Percentiles rank a stretch among this genome's conserved stretches.
Evolutionary conservation across 441 rosid genomes (phyloP).

Genomic region (Gossypium davidsonii): DNA sequence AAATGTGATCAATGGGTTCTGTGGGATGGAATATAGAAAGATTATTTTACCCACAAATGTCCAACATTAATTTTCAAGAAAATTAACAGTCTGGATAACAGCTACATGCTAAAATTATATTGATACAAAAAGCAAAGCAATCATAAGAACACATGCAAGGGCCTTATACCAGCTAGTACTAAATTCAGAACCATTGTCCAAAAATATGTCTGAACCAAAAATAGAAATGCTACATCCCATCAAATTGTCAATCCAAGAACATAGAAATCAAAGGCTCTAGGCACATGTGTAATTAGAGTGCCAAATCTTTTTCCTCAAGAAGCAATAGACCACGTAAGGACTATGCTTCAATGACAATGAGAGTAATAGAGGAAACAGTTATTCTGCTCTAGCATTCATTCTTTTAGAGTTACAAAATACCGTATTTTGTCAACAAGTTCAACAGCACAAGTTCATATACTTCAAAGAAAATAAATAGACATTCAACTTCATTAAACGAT

Average conservation of each 20-base stretch:
- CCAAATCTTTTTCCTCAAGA: background rate
- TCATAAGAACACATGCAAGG: background rate
- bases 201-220: background rate
- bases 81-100: background rate
- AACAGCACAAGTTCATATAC: background rate
- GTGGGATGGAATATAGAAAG: background rate
- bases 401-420: background rate
- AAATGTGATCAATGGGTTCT: background rate
- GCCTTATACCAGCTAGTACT: background rate
- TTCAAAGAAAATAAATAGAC: background rate
- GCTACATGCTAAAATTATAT: background rate
- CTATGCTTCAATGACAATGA: too few relatives aligned
- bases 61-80: background rate
- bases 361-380: background rate
- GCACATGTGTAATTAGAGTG: background rate
- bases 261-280: background rate
- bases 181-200: background rate
- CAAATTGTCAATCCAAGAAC: background rate
- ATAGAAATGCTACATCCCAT: background rate
- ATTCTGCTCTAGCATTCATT: background rate
- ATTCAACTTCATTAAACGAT: background rate
- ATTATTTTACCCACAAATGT: background rate
- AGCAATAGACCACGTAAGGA: background rate
- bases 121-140: background rate
- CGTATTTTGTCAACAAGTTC: background rate